These are phyloP conservation scores for Rhynchospora breviuscula DNA, from an alignment of 176 grass and related monocot species.

Conservation along the genomic window DNA sequence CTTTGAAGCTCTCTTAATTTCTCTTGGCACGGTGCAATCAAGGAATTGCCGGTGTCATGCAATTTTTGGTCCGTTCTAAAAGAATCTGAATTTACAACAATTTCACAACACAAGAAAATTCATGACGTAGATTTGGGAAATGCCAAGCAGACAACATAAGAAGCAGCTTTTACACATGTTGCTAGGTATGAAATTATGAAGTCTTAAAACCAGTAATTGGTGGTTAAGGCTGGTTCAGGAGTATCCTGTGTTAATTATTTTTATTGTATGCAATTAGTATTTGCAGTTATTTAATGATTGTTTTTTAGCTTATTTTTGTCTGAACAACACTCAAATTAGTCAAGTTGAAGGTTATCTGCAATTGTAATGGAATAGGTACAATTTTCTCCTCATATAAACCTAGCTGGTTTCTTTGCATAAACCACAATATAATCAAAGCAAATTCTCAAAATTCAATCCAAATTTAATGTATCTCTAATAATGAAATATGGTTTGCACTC, in stretches of 20 bases:
- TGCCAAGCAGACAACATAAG: neutral
- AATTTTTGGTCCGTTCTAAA: slow-evolving; percentile 38
- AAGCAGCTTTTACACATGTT: neutral
- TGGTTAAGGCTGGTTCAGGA: neutral
- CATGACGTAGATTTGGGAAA: neutral
- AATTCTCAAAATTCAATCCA: neutral
- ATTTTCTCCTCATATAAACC: neutral
- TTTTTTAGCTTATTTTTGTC: neutral
- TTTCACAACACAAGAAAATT: neutral
- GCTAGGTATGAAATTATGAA: neutral
- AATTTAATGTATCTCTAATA: slow-evolving; percentile 27
- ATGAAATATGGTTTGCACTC: neutral
- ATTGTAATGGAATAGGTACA: neutral
- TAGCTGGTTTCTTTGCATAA: neutral
- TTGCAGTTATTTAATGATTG: neutral
- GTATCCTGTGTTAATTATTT: neutral
- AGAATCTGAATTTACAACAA: slow-evolving; percentile 25
- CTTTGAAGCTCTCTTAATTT: slow-evolving; percentile 43
- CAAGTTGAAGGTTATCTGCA: neutral
- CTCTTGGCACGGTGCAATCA: slow-evolving; percentile 17
- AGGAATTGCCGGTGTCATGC: slow-evolving; percentile 33
- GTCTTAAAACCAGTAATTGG: neutral
- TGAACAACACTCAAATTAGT: neutral
- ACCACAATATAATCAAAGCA: neutral
- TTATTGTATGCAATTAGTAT: neutral